Percentiles rank a stretch among this genome's conserved stretches.
Evolutionary conservation across 1,284 basidiomycete genomes (phyloP).

Genomic region (Inonotus obliquus): DNA sequence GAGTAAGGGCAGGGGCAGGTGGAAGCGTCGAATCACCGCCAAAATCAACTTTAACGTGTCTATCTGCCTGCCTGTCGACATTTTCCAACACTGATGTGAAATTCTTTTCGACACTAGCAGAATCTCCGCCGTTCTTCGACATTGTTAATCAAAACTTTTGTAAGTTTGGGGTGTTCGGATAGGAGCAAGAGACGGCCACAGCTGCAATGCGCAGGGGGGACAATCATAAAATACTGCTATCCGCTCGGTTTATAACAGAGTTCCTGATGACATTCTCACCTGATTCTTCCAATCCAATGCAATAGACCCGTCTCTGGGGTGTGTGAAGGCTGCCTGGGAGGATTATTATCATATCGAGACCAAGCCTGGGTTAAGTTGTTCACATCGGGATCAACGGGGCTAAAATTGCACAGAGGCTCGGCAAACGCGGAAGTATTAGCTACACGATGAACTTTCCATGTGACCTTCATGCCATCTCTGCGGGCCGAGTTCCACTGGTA

Average conservation of each 20-base stretch:
- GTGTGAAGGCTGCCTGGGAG: background rate
- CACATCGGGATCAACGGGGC: background rate
- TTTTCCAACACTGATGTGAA: background rate
- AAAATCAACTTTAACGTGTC: background rate
- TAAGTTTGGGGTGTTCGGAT: background rate
- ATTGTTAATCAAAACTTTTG: background rate
- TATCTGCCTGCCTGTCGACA: constrained; percentile 31
- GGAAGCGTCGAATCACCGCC: constrained; percentile 31
- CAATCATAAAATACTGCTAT: background rate
- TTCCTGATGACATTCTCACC: background rate
- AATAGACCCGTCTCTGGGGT: background rate
- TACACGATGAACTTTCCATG: background rate
- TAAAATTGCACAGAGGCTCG: background rate
- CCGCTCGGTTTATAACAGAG: background rate
- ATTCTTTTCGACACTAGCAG: constrained; percentile 1
- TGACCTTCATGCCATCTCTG: background rate
- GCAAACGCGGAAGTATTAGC: no score
- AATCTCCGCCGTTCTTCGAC: background rate
- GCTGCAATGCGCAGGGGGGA: no score
- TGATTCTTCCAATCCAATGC: background rate
- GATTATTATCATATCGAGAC: background rate
- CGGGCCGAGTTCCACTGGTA: background rate
- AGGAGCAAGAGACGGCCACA: no score
- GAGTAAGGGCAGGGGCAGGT: constrained; percentile 42
- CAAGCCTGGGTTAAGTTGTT: background rate